phyloP scores from a whole-genome alignment of 768 basidiomycete genomes.

The Gloeophyllum trabeum region DNA sequence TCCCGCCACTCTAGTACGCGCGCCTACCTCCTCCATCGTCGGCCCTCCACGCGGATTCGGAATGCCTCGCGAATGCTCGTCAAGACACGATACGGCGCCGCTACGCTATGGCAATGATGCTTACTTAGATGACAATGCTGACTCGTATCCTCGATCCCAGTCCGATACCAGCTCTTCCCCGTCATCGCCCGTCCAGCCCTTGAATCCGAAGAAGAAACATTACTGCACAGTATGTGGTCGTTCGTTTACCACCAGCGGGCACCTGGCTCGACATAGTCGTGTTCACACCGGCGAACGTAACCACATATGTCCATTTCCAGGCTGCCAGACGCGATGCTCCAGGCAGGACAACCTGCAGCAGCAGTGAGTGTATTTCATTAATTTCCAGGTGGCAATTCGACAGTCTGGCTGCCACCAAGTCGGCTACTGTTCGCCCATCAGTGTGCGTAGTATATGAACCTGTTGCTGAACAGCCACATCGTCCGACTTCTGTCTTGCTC shows the following conservation, averaged over 20 bases:
- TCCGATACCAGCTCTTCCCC: too few relatives aligned
- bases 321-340: conserved; percentile 85
- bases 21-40: too few relatives aligned
- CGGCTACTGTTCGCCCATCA: too few relatives aligned
- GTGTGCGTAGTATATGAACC: too few relatives aligned
- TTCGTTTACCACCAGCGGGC: conserved; percentile 81
- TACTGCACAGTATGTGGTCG: conserved; percentile 65
- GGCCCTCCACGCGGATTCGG: too few relatives aligned
- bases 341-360: conserved; percentile 80
- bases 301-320: conserved; percentile 92
- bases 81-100: neutral
- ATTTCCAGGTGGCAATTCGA: too few relatives aligned
- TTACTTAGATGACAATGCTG: too few relatives aligned
- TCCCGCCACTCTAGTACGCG: too few relatives aligned
- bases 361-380: conserved; percentile 37
- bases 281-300: conserved; percentile 90
- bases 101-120: too few relatives aligned
- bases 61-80: neutral
- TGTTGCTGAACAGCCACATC: too few relatives aligned
- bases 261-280: conserved; percentile 78
- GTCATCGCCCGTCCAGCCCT: neutral
- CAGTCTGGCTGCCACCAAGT: too few relatives aligned
- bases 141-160: neutral
- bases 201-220: conserved; percentile 25
- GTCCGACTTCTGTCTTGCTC: too few relatives aligned